Evolutionary conservation across 1,139 yeast species (phyloP), one percentile per base, ranked within the genome.

Genomic region (Debaryomyces sp.): DNA sequence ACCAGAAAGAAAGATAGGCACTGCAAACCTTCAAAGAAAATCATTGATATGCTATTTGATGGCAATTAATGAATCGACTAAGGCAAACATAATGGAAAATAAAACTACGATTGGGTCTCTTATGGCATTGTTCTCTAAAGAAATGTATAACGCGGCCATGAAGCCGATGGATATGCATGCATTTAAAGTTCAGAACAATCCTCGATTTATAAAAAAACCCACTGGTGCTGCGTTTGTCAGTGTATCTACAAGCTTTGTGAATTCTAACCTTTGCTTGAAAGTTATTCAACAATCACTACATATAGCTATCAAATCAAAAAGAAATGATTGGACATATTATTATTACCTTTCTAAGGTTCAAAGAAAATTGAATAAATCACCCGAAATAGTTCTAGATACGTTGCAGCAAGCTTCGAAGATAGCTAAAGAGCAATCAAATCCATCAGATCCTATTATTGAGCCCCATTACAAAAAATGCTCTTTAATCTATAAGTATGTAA

Each of bases 11-110:
- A 87, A 87, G 57, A 70, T 71, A 3, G 65, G 71, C 0, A 86
- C 91, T 0, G 91, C 92, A 0, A 70, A 77, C 15, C 63, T 81
- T 4, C 97, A 90, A 62, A 74, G 88, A 49, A 86, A 80, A 57
- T 79, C 97, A 0, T 66, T 92, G 1, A 57, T 90, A 8, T 86
- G 96, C 52, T 90, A 87, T 56, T 63, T 85, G 32, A 87, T 88
- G 89, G 92, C 96, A 0, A 68, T 87, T n/a, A 85, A 81, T 56
- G 63, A 73, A 4, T 69, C 70, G 44, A 50, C 81, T 1, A 66
- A 69, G 35, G 46, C 55, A 10, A 48, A 52, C 1, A 50, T 54
- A 17, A 62, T 57, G 12, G 55, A 63, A 42, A 61, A 60, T 35
- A 67, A 68, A 43, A 68, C 72, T 6, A 60, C 81, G 7, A 65